Percentiles rank a stretch among this genome's conserved stretches.
Conservation (phyloP, 1,139 yeast species). For the Candida dubliniensis region DNA sequence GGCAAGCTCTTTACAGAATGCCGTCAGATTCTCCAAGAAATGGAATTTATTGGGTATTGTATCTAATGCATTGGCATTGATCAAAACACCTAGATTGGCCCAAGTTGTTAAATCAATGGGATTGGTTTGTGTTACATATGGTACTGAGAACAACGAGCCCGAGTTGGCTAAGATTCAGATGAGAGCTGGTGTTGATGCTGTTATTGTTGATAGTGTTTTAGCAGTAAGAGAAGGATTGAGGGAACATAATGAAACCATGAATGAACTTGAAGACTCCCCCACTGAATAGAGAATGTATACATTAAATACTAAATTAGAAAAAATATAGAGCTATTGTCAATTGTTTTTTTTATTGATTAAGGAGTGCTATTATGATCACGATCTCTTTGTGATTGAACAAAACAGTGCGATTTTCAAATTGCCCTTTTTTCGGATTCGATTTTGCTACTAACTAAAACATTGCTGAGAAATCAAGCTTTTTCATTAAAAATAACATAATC, state of each 20-base stretch:
- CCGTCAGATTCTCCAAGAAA: conserved; percentile 83
- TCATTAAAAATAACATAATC: background rate
- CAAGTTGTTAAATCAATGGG: conserved; percentile 88
- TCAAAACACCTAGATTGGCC: conserved; percentile 84
- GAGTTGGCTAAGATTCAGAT: conserved; percentile 82
- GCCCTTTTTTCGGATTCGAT: too few relatives aligned
- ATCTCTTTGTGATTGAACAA: too few relatives aligned
- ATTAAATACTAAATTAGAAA: background rate
- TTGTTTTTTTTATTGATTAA: too few relatives aligned
- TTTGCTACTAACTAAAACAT: too few relatives aligned
- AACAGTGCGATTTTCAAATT: too few relatives aligned
- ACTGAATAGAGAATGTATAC: too few relatives aligned
- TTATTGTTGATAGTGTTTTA: conserved; percentile 90
- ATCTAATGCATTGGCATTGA: conserved; percentile 81
- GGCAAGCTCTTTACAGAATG: conserved; percentile 86
- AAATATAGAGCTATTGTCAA: background rate
- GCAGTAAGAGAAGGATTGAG: conserved; percentile 86
- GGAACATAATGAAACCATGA: conserved; percentile 26
- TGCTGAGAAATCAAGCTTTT: too few relatives aligned
- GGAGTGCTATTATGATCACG: too few relatives aligned
- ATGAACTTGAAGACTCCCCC: conserved; percentile 13
- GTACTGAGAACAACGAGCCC: conserved; percentile 81
- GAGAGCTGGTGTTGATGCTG: conserved; percentile 96
- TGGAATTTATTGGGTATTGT: conserved; percentile 95
- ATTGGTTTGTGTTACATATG: conserved; percentile 91